phyloP scores from a whole-genome alignment of 257 asterid genomes.

The Solanum sejunctum region DNA sequence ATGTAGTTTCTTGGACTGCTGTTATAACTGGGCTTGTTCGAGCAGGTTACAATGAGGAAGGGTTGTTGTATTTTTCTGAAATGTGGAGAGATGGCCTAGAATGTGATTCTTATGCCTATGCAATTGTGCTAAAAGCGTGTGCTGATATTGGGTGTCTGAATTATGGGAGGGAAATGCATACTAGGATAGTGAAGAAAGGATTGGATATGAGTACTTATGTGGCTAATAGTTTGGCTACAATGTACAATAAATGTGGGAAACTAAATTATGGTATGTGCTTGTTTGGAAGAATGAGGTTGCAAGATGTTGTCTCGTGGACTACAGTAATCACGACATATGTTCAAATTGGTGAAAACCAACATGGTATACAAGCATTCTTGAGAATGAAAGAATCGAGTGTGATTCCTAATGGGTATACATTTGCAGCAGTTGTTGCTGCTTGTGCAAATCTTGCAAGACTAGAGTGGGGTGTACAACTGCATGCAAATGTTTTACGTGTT shows the following conservation, averaged over 20 bases:
- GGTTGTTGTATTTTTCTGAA: slow-evolving; percentile 40
- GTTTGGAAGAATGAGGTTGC: slow-evolving; percentile 47
- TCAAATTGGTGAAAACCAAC: slow-evolving; percentile 49
- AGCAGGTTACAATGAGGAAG: slow-evolving; percentile 40
- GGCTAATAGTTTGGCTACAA: slow-evolving; percentile 61
- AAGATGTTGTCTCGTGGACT: slow-evolving; percentile 91
- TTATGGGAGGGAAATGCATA: slow-evolving; percentile 68
- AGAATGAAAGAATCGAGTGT: slow-evolving; percentile 45
- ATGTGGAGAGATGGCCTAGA: slow-evolving; percentile 68
- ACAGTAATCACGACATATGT: slow-evolving; percentile 48
- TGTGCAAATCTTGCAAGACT: slow-evolving; percentile 51
- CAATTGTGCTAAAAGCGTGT: slow-evolving; percentile 83
- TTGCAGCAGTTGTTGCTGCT: slow-evolving; percentile 66
- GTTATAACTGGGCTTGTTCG: slow-evolving; percentile 83
- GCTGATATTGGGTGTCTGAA: slow-evolving; percentile 52
- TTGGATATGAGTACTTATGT: slow-evolving; percentile 54
- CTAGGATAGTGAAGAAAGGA: slow-evolving; percentile 52
- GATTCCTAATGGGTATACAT: slow-evolving; percentile 68
- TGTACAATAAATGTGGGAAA: slow-evolving; percentile 86
- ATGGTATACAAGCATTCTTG: slow-evolving; percentile 45
- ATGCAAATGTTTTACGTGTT: slow-evolving; percentile 42
- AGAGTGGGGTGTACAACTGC: slow-evolving; percentile 73
- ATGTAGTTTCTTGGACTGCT: slow-evolving; percentile 93
- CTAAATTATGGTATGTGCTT: slow-evolving; percentile 37
- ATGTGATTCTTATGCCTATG: slow-evolving; percentile 60